A percentile compares a stretch with the other conserved stretches of the same genome.
phyloP scores from a whole-genome alignment of 768 basidiomycete genomes.

The Lanmaoa rubissima region DNA sequence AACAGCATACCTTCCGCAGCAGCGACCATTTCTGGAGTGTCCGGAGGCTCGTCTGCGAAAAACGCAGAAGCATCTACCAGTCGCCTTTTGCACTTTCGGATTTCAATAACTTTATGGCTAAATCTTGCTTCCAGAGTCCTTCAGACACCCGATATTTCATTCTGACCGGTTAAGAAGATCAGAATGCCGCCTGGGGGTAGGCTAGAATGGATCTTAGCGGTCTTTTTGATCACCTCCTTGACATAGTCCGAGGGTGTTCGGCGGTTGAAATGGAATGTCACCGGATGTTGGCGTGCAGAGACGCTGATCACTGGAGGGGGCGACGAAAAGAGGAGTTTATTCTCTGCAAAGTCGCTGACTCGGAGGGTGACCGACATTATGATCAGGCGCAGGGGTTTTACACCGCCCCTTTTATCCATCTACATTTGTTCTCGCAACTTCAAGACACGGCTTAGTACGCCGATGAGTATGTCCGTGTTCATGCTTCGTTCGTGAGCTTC shows the following conservation, averaged over 20 bases:
- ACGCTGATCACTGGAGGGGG: conserved; percentile 93
- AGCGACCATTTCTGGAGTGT: conserved; percentile 16
- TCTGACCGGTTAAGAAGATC: conserved; percentile 93
- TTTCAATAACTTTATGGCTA: conserved; percentile 60
- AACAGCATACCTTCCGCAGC: conserved; percentile 17
- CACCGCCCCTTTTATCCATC: conserved; percentile 68
- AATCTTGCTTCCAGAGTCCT: conserved; percentile 77
- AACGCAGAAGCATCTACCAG: conserved; percentile 25
- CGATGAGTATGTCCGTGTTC: conserved; percentile 97
- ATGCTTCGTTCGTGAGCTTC: conserved; percentile 98
- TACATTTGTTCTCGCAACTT: conserved; percentile 88
- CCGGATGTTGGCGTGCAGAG: conserved; percentile 89
- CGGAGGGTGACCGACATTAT: conserved; percentile 99
- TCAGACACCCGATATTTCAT: conserved; percentile 87
- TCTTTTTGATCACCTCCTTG: conserved; percentile 85
- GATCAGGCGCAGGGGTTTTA: conserved; percentile 86
- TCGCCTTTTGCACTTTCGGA: conserved; percentile 41
- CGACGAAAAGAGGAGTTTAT: conserved; percentile 71
- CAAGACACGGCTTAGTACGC: conserved; percentile 91
- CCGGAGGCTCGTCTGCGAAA: conserved; percentile 26
- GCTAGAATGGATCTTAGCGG: conserved; percentile 87
- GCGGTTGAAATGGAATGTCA: conserved; percentile 91
- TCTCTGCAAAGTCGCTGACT: conserved; percentile 88
- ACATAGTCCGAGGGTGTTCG: conserved; percentile 87
- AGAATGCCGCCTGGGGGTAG: conserved; percentile 92